phyloP scores from a whole-genome alignment of 805 yeast genomes.

The Nakazawaea ishiwadae region DNA sequence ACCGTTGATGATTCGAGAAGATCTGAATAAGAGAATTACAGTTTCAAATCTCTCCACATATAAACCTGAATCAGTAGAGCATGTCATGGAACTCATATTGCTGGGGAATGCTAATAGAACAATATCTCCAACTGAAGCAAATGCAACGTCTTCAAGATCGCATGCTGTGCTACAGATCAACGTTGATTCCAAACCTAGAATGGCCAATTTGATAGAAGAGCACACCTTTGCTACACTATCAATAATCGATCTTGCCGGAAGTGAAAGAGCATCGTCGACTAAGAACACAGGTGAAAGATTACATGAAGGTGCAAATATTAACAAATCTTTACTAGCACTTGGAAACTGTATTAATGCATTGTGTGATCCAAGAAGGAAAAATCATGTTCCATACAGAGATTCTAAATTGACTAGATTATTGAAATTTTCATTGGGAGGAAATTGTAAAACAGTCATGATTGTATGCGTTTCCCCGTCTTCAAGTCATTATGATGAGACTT shows the following conservation, averaged over 20 bases:
- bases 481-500: conserved; percentile 86
- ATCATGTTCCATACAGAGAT: conserved; percentile 88
- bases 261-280: conserved; percentile 91
- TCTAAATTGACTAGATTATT: conserved; percentile 83
- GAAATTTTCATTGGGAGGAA: conserved; percentile 88
- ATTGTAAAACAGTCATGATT: conserved; percentile 93
- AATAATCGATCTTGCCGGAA: conserved; percentile 90
- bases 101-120: conserved; percentile 75
- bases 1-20: conserved; percentile 64
- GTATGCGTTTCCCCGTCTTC: conserved; percentile 90
- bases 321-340: conserved; percentile 78
- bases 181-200: conserved; percentile 51
- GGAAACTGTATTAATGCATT: conserved; percentile 94
- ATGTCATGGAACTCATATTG: conserved; percentile 74
- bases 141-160: conserved; percentile 84
- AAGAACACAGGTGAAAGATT: conserved; percentile 77
- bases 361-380: conserved; percentile 61
- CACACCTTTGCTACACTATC: conserved; percentile 78
- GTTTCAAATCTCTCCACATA: conserved; percentile 70
- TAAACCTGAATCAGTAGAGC: conserved; percentile 56
- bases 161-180: conserved; percentile 90
- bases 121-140: conserved; percentile 85
- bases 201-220: conserved; percentile 59
- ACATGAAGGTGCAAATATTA: conserved; percentile 91
- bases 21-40: conserved; percentile 54